Base-by-base conservation (phyloP, 768 basidiomycete genomes). In the Mycena galericulata region DNA sequence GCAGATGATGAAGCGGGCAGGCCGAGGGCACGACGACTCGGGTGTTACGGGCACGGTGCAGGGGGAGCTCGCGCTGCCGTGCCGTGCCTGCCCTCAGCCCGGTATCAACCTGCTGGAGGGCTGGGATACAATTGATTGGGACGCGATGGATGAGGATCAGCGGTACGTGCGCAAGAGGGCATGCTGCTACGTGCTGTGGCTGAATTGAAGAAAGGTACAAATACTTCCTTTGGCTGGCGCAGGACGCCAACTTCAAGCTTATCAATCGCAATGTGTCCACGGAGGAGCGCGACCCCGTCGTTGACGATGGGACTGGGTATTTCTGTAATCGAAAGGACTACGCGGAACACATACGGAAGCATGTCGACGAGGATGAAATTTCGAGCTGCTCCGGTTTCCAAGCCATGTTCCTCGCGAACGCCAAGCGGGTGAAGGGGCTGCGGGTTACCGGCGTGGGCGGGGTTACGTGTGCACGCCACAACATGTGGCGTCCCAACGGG, bases 381-480 rank as follows among this genome's bases (percentile, higher is more conserved):
- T 30, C 32, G 15, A 38, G 32, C 15, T 71, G 61, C 38, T 65
- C 56, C 14, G 67, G 63, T 0, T 68, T 71, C 30, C 61, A 61
- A 12, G 70, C 70, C 0, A 49, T 65, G 41, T 58, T 47, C 40
- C 24, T 62, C 34, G 54, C 59, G 1, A 45, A 61, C 29, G 4
- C 14, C 12, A 69, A 69, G 56, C 55, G 58, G 3, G 41, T 64
- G 0, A 73, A 56, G n/a, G 70, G 70, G 7, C 38, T 73, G 15
- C 60, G 45, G 14, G 34, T 29, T 11, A 68, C 70, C 2, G 72
- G 72, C 1, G 45, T 73, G 0, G 72, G 56, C 4, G 55, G 56
- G 1, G 63, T 67, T 11, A 62, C 56, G 3, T 74, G 74, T 9
- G 60, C 67, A 1, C 67, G 47, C 6, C 70, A 71, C 34, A 62